Percentiles rank a stretch among this genome's conserved stretches.
Conservation (phyloP, 371 early-diverging fungal genomes). For the Circinella minor region DNA sequence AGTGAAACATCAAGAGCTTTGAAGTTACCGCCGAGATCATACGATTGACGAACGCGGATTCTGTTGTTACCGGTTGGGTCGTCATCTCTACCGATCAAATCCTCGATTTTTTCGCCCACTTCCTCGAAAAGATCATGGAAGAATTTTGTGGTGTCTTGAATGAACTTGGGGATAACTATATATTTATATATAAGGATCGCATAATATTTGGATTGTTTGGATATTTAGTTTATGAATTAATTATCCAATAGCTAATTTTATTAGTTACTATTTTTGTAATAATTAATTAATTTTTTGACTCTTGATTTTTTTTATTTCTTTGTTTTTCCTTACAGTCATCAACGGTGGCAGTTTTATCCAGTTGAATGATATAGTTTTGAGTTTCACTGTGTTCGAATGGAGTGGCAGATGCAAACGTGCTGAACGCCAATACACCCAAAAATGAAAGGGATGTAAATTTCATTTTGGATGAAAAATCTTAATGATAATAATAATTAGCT, state of each 20-base stretch:
- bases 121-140: conserved; percentile 38
- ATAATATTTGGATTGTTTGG: neutral
- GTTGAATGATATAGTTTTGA: conserved; percentile 40
- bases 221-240: no score
- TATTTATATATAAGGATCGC: neutral
- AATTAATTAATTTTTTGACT: neutral
- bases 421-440: conserved; percentile 6
- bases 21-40: conserved; percentile 31
- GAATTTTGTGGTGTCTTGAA: conserved; percentile 13
- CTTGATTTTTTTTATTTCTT: neutral
- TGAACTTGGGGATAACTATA: conserved; percentile 30
- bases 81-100: conserved; percentile 10
- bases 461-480: neutral
- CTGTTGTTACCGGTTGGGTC: conserved; percentile 20
- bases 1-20: conserved; percentile 41
- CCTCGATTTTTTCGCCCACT: conserved; percentile 26
- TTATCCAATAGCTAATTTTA: no score
- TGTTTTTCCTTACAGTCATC: conserved; percentile 32
- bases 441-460: conserved; percentile 6
- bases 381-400: neutral
- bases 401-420: conserved; percentile 7
- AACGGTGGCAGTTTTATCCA: conserved; percentile 28
- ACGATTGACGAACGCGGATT: conserved; percentile 36
- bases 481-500: no score
- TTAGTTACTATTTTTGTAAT: no score